These are phyloP conservation scores for Phytophthora citricola DNA, from an alignment of 352 stramenopile genomes.

Conservation along the genomic window DNA sequence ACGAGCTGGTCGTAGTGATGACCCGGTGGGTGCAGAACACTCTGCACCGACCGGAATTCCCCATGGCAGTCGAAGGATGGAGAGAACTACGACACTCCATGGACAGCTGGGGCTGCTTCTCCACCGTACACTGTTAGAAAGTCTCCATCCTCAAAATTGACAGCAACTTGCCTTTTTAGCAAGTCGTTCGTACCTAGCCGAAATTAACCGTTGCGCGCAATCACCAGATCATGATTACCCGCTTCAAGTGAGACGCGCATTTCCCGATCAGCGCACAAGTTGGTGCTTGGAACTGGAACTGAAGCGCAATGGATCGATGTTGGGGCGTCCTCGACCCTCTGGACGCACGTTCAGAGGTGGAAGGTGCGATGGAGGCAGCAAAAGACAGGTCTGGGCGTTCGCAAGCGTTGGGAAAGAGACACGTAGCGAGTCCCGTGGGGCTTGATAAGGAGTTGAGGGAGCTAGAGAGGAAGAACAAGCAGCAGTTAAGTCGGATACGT, in stretches of 20 bases:
- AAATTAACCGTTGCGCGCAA: conserved; percentile 5
- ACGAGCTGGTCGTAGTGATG: conserved; percentile 41
- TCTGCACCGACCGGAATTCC: conserved; percentile 33
- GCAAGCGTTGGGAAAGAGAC: conserved; percentile 20
- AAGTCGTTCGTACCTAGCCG: conserved; percentile 23
- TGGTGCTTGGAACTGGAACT: conserved; percentile 3
- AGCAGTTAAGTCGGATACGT: background rate
- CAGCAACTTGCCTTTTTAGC: conserved; percentile 14
- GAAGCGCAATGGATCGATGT: conserved; percentile 15
- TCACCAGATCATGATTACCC: conserved; percentile 25
- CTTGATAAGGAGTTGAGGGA: conserved; percentile 14
- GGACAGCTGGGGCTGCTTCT: conserved; percentile 39
- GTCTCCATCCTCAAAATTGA: conserved; percentile 23
- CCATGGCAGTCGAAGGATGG: conserved; percentile 26
- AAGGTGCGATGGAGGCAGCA: background rate
- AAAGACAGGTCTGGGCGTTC: background rate
- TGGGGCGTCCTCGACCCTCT: conserved; percentile 4
- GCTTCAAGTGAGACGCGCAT: conserved; percentile 16
- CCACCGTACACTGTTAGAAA: conserved; percentile 35
- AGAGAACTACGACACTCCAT: conserved; percentile 31
- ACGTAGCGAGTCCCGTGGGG: conserved; percentile 10
- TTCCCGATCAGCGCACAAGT: background rate
- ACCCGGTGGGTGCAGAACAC: conserved; percentile 40
- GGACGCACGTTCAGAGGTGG: background rate
- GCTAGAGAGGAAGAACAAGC: background rate